A percentile compares a stretch with the other conserved stretches of the same genome.
phyloP scores from a whole-genome alignment of 2,329 filamentous ascomycete species.

The Sclerotinia spermophila region DNA sequence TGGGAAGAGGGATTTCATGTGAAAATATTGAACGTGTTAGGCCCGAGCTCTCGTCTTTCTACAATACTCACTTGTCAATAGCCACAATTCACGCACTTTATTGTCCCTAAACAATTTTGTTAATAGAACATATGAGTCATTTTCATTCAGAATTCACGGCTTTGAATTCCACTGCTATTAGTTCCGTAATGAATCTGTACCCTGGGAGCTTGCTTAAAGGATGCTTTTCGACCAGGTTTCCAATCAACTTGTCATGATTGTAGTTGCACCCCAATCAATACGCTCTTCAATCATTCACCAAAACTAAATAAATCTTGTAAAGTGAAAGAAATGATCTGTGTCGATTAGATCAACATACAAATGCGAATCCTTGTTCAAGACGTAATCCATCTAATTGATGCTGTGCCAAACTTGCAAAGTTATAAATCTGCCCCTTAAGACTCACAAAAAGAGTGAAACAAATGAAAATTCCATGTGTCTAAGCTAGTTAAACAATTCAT shows the following conservation, averaged over 20 bases:
- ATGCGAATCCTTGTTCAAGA: not conserved
- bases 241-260: not conserved
- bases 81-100: not conserved
- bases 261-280: too few relatives aligned
- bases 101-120: not conserved
- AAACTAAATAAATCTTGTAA: not conserved
- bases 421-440: not conserved
- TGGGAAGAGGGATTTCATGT: not conserved
- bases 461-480: too few relatives aligned
- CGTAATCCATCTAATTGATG: not conserved
- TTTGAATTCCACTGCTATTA: too few relatives aligned
- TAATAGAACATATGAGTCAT: not conserved
- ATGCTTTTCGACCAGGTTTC: not conserved
- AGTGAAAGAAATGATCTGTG: accelerated
- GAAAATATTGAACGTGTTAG: not conserved
- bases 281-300: not conserved
- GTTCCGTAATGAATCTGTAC: not conserved
- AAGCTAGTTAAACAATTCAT: too few relatives aligned
- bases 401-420: not conserved
- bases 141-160: not conserved
- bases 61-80: not conserved
- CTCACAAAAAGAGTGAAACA: too few relatives aligned
- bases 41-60: not conserved
- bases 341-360: not conserved
- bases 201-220: not conserved